Evolutionary conservation across 768 basidiomycete genomes (phyloP), one percentile per base, ranked within the genome.

Genomic region (Leccinellum albellum): DNA sequence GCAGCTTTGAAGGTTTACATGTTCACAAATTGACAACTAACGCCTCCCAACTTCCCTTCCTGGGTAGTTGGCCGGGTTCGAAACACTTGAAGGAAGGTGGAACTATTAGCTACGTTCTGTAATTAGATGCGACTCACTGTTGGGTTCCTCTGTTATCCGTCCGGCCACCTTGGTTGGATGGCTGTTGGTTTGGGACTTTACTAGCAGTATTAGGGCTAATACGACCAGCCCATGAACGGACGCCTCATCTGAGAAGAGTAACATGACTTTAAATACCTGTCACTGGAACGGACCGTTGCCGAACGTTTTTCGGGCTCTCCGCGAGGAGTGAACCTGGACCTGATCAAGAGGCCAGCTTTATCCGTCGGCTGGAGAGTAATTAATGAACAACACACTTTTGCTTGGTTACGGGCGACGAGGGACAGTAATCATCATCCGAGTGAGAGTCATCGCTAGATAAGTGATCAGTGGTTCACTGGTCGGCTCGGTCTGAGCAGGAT

Each of bases 51-150:
- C 23, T 17, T 46, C 20, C 23, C 45, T 46, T 24, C 45, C 24
- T 24, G 7, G 45, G 20, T 46, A 24, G 15, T 46, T 46, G 23
- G 45, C 24, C 6, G 24, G 10, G 23, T 46, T 46, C 45, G 24
- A 15, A 46, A 17, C 45, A 23, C 45, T 46, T 46, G 13, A 46
- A 15, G 1, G 6, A 31, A 24, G 50, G 49, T 26, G 5, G 29
- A 45, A 32, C 4, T 9, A 2, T 62, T 28, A 59, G 29, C 50
- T 17, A 44, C 10, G 14, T 6, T 12, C 21, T 20, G 44, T n/a
- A 17, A 56, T 42, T 23, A 21, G 58, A 45, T 26, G n/a, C 3
- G 17, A 57, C 57, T 20, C 6, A 67, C 65, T 46, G 46, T n/a
- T 3, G 6, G 2, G 49, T 0, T 2, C 13, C 17, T 0, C 3